Evolutionary conservation across 2,329 filamentous ascomycete species (phyloP).

Genomic region (Ophiostoma novo-ulmi): DNA sequence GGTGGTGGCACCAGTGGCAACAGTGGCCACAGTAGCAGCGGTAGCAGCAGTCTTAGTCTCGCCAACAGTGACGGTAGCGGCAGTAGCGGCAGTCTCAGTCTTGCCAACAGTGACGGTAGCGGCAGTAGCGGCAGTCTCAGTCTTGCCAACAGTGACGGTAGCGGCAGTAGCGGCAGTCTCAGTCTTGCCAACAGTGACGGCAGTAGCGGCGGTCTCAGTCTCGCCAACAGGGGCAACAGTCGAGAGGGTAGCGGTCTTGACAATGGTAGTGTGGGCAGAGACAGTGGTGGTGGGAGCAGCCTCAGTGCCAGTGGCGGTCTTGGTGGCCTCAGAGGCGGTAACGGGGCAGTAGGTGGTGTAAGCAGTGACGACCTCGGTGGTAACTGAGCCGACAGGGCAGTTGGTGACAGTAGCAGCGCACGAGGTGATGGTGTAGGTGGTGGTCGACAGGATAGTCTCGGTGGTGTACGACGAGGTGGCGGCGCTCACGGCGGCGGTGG

Average conservation of each 20-base stretch:
- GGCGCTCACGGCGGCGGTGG: background rate
- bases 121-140: background rate
- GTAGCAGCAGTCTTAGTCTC: background rate
- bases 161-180: background rate
- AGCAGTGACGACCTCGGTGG: constrained; percentile 31
- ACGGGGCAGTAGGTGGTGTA: constrained; percentile 43
- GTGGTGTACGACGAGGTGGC: constrained; percentile 20
- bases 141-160: background rate
- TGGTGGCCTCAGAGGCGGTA: constrained; percentile 16
- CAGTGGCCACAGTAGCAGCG: background rate
- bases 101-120: background rate
- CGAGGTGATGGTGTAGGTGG: constrained; percentile 31
- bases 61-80: background rate
- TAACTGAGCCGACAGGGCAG: constrained; percentile 28
- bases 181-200: background rate
- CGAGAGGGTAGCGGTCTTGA: background rate
- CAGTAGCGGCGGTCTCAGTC: background rate
- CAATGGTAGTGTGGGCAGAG: constrained; percentile 1
- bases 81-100: background rate
- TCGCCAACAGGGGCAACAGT: background rate
- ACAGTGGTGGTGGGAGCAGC: constrained; percentile 1
- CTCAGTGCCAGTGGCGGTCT: background rate
- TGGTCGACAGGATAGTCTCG: constrained; percentile 27
- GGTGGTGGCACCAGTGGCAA: background rate
- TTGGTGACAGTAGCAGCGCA: constrained; percentile 26